A percentile compares a stretch with the other conserved stretches of the same genome.
These are phyloP conservation scores for Phytopythium vexans DNA, from an alignment of 352 stramenopile species.

Conservation along the genomic window DNA sequence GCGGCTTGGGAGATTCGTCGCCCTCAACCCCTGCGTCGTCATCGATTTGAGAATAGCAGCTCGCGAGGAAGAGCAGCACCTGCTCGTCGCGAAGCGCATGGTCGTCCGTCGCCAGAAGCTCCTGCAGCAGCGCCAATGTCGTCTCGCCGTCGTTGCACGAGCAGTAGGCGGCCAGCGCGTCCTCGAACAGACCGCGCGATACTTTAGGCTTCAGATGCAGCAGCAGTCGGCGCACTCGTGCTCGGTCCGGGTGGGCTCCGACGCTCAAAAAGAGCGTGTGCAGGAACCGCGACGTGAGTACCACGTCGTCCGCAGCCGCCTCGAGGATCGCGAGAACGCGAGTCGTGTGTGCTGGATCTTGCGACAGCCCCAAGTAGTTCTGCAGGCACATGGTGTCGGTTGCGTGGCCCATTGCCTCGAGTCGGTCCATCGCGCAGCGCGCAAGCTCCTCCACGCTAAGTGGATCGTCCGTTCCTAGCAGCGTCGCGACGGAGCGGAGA, in stretches of 20 bases:
- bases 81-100: slow-evolving; percentile 48
- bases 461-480: slow-evolving; percentile 17
- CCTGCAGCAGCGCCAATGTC: slow-evolving; percentile 34
- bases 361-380: slow-evolving; percentile 39
- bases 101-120: slow-evolving; percentile 24
- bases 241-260: slow-evolving; percentile 21
- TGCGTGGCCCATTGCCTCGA: slow-evolving; percentile 21
- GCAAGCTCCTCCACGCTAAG: slow-evolving; percentile 21
- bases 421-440: slow-evolving; percentile 25
- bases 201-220: slow-evolving; percentile 35
- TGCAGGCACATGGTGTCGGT: slow-evolving; percentile 43
- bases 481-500: slow-evolving; percentile 18
- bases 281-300: slow-evolving; percentile 35
- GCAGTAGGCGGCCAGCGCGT: slow-evolving; percentile 57
- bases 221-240: slow-evolving; percentile 43
- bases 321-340: slow-evolving; percentile 39
- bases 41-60: slow-evolving; percentile 15
- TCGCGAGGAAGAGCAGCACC: slow-evolving; percentile 60
- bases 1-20: slow-evolving; percentile 7
- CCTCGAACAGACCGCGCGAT: slow-evolving; percentile 31
- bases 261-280: slow-evolving; percentile 51
- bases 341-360: slow-evolving; percentile 25
- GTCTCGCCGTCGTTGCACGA: slow-evolving; percentile 29
- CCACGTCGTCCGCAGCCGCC: slow-evolving; percentile 10
- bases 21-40: slow-evolving; percentile 6